Percentiles rank a stretch among this genome's conserved stretches.
These are phyloP conservation scores for Spergularia azorica DNA, from an alignment of 179 eudicot species.

Conservation along the genomic window DNA sequence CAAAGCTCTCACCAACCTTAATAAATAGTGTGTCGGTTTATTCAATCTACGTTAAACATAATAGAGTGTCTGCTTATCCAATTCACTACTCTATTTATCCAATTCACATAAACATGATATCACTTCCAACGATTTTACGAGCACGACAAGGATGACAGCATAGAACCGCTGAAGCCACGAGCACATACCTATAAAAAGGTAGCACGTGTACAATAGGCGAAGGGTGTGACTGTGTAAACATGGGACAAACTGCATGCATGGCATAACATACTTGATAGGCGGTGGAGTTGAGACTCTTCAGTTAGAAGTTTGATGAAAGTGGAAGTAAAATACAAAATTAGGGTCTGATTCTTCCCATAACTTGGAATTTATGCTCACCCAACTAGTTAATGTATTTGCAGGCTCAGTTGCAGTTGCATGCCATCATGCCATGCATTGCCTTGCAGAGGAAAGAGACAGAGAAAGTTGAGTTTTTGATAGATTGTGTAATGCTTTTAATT, in stretches of 20 bases:
- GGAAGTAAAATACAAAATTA: background rate
- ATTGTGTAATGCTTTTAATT: too few species aligned
- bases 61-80: too few species aligned
- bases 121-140: too few species aligned
- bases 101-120: too few species aligned
- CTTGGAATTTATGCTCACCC: constrained; percentile 8
- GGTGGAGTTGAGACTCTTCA: background rate
- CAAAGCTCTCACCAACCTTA: too few species aligned
- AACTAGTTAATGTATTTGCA: constrained; percentile 25
- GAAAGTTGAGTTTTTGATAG: too few species aligned
- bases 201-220: constrained; percentile 17
- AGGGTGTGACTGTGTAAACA: background rate
- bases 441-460: background rate
- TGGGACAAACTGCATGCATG: constrained; percentile 19
- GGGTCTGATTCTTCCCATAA: constrained; percentile 25
- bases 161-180: constrained; percentile 15
- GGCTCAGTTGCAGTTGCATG: constrained; percentile 31
- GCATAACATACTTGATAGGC: background rate
- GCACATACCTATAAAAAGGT: constrained; percentile 10
- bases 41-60: too few species aligned
- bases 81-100: too few species aligned
- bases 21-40: too few species aligned
- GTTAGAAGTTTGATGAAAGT: background rate
- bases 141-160: too few species aligned
- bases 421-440: background rate